These are phyloP conservation scores for Volvariella surrecta DNA, from an alignment of 1,284 basidiomycete species.

Conservation along the genomic window DNA sequence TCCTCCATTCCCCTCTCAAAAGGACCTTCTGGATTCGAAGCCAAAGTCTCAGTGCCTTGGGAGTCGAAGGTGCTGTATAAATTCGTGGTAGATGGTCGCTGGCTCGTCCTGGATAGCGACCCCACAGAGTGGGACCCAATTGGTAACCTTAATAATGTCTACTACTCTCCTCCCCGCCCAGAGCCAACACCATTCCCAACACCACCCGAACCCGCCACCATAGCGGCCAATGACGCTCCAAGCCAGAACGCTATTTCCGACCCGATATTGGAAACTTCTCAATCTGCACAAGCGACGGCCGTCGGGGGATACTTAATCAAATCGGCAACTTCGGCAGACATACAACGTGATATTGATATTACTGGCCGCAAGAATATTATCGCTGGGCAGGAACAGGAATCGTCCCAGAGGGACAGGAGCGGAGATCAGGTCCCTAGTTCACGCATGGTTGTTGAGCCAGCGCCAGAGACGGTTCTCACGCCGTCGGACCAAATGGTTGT, in stretches of 20 bases:
- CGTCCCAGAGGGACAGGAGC: no score
- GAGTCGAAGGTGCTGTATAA: constrained; percentile 62
- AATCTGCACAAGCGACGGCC: no score
- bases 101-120: constrained; percentile 46
- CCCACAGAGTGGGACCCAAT: constrained; percentile 54
- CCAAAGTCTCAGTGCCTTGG: constrained; percentile 52
- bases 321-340: no score
- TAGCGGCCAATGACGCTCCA: neutral
- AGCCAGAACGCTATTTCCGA: neutral
- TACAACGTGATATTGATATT: no score
- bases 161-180: constrained; percentile 38
- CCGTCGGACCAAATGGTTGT: constrained; percentile 1
- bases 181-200: constrained; percentile 26
- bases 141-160: constrained; percentile 70
- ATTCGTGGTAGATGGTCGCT: constrained; percentile 70
- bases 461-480: neutral
- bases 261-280: no score
- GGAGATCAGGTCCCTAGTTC: no score
- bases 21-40: constrained; percentile 47
- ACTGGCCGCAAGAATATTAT: no score
- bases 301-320: no score
- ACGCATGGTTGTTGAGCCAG: neutral
- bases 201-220: constrained; percentile 5
- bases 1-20: constrained; percentile 46
- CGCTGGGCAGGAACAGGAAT: no score